Base-by-base conservation (phyloP, 2,329 filamentous ascomycete genomes). In the Colletotrichum somersetense region DNA sequence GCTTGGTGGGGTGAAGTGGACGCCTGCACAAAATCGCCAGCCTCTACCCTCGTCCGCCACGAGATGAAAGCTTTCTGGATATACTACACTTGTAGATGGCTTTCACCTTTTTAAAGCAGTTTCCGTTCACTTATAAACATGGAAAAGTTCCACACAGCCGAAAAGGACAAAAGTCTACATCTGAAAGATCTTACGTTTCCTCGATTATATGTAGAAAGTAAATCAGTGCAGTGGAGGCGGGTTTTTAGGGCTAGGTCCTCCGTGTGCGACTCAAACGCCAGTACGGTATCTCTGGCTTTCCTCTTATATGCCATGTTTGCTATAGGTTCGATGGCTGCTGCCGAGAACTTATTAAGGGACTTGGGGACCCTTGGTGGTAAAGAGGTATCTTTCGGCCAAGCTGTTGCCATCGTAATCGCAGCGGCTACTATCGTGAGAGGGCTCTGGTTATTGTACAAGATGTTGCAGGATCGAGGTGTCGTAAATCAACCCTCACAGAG, bases 1-100 rank as follows among this genome's bases (percentile, higher is more conserved):
- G 18, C 38, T 7, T 71, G 64, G 57, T 67, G 64, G 68, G 64
- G 57, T 16, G 11, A 58, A 6, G 18, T 67, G n/a, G 40, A 18
- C 23, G 52, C 3, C 38, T 63, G 48, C 3, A 6, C 5, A 12
- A 8, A 26, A 44, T 18, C 40, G 16, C 14, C 40, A 44, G 40
- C 40, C 40, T 18, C 40, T 44, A 44, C 40, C 16, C 3, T 44
- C 16, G 53, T 23, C 33, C 33, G 20, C 11, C 20, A 40, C n/a
- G 38, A 72, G 2, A 55, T 61, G 56, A 12, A 14, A 1, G 14
- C 26, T 0, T 62, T 57, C 3, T 70, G 66, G 70, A 0, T 52
- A 0, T 70, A 72, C 38, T 72, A 57, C 20, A 18, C 40, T 12
- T 70, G 48, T 40, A 12, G 70, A 20, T 33, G 10, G 2, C 10